These are phyloP conservation scores for Backusella luteola DNA, from an alignment of 192 early-diverging fungal genomes.

Conservation along the genomic window DNA sequence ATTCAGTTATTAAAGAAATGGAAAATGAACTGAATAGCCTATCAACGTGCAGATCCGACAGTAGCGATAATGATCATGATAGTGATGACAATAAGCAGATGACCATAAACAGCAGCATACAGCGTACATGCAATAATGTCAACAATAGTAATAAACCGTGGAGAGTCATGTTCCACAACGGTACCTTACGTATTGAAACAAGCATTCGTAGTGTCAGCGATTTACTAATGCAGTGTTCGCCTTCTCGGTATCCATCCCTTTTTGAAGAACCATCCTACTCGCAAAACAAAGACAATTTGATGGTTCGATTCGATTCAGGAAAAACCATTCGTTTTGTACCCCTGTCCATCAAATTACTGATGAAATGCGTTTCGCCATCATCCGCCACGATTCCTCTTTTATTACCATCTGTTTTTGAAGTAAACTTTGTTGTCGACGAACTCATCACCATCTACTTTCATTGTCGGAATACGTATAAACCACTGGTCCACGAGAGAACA, in stretches of 20 bases:
- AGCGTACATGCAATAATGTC: neutral
- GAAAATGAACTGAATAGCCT: neutral
- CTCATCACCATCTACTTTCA: neutral
- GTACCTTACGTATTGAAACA: neutral
- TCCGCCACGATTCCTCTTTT: neutral
- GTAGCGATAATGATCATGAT: neutral
- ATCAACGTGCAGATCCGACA: neutral
- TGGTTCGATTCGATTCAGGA: neutral
- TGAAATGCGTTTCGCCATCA: neutral
- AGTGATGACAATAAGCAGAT: neutral
- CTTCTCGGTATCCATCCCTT: neutral
- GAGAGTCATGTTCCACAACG: neutral
- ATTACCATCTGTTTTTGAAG: neutral
- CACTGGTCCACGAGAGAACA: neutral
- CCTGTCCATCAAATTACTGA: neutral
- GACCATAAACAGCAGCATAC: neutral
- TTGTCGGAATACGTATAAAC: neutral
- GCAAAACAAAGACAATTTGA: neutral
- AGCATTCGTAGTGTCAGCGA: neutral
- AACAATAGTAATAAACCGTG: neutral
- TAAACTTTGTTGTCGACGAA: neutral
- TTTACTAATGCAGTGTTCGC: neutral
- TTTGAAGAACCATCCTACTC: neutral
- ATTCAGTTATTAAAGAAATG: neutral
- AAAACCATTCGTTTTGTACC: neutral